Evolutionary conservation across 2,329 filamentous ascomycete genomes (phyloP), one percentile per base, ranked within the genome.

Genomic region (Westerdykella sp.): DNA sequence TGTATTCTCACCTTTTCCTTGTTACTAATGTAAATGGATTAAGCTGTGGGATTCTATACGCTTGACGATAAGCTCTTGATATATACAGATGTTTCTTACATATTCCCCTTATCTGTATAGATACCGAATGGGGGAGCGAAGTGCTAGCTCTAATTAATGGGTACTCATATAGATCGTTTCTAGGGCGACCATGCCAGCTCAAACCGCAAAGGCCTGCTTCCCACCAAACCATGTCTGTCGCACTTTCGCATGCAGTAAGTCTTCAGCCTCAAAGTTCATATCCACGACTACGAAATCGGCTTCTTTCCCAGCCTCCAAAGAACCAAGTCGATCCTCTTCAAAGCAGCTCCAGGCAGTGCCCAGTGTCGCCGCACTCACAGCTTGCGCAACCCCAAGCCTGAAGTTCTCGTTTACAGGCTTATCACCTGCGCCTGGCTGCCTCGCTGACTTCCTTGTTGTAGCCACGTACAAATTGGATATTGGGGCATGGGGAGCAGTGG

Each of bases 291-390:
- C 74, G 42, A 83, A 79, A 50, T 84, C 80, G 0, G 80, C 80
- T 49, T 72, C 67, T 55, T 74, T 66, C 0, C 79, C 79, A 1
- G 59, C 62, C 50, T 71, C 69, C 43, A 84, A 54, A 40, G 68
- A 74, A 0, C 81, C 81, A 0, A 76, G 67, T 57, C 73, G 69
- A 2, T 61, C 55, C 25, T 83, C 80, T 1, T 74, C 73, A 50
- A 80, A 81, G n/a, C 72, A 76, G 12, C 74, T 77, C 53, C 76
- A 78, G 1, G 80, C 79, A 4, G 74, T 73, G 0, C 80, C 80
- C 32, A 66, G 63, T 0, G 78, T 79, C 0, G 73, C 78, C 7
- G 73, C 79, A 1, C 67, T 70, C 2, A 82, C 62, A 0, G 77
- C 75, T 51, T 80, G 73, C 34, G 69, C 73, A 34, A 82, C 49